These are phyloP conservation scores for Litchi chinensis DNA, from an alignment of 345 rosid species.

Conservation along the genomic window DNA sequence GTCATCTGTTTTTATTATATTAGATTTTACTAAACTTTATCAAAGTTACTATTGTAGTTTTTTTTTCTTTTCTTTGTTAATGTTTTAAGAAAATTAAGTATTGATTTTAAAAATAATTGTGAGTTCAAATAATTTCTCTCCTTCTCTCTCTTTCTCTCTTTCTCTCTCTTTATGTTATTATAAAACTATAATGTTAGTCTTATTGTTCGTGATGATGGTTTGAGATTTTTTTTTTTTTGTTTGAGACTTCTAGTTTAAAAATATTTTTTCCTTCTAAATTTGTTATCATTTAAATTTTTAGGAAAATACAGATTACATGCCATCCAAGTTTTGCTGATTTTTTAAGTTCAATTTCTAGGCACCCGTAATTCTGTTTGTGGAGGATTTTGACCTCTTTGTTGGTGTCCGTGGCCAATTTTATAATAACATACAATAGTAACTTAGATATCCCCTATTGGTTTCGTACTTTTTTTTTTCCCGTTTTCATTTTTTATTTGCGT, in stretches of 20 bases:
- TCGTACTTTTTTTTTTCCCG: too few relatives aligned
- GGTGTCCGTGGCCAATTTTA: slow-evolving; percentile 88
- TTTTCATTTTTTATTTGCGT: background rate
- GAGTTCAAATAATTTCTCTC: background rate
- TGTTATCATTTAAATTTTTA: background rate
- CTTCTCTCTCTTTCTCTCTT: background rate
- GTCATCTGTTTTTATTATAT: background rate
- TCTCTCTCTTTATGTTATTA: background rate
- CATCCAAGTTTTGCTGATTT: slow-evolving; percentile 18
- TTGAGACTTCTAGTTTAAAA: background rate
- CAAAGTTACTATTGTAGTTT: background rate
- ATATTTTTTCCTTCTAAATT: background rate
- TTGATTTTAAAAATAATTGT: background rate
- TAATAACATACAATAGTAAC: background rate
- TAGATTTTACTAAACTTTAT: background rate
- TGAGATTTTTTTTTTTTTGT: background rate
- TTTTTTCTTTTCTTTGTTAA: too few relatives aligned
- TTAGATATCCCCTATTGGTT: background rate
- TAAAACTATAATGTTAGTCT: background rate
- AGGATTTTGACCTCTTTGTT: slow-evolving; percentile 96
- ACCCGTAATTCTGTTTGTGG: slow-evolving; percentile 95
- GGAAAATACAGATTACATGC: background rate
- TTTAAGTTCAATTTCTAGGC: slow-evolving; percentile 53
- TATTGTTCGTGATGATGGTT: background rate
- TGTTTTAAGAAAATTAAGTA: background rate